These are phyloP conservation scores for Amoebophrya sp. DNA, from an alignment of 169 alveolate species.

Conservation along the genomic window DNA sequence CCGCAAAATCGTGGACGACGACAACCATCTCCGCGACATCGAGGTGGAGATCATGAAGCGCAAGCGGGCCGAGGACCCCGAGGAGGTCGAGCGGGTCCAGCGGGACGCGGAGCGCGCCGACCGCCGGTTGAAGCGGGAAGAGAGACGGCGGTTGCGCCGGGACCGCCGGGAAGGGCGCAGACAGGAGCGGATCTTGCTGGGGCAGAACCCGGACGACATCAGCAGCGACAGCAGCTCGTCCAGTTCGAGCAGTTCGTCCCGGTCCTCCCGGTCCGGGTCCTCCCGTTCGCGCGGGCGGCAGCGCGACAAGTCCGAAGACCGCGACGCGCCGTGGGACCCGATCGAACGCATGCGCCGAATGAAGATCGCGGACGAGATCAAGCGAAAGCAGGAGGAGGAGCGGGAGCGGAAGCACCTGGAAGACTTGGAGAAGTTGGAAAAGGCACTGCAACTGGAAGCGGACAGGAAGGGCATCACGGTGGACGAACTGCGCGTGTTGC, in stretches of 20 bases:
- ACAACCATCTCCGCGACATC: not conserved
- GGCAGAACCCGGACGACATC: not conserved
- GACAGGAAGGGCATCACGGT: not conserved
- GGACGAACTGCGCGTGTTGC: not conserved
- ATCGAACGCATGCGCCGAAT: not conserved
- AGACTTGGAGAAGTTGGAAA: not conserved
- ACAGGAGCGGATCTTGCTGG: not conserved
- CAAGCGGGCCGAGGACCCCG: not conserved
- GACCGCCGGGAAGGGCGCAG: not conserved
- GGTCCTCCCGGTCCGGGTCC: not conserved
- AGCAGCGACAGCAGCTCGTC: not conserved
- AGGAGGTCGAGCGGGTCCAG: not conserved
- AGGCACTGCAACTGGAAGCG: not conserved
- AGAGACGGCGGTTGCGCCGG: not conserved
- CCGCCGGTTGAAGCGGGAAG: not conserved
- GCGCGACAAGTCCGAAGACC: not conserved
- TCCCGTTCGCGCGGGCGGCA: not conserved
- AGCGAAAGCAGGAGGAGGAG: not conserved
- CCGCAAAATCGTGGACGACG: not conserved
- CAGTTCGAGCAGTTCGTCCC: not conserved
- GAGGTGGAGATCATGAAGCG: not conserved
- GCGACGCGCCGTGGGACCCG: constrained; percentile 10
- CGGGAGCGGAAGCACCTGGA: not conserved
- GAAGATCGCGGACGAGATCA: not conserved
- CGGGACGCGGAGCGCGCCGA: not conserved